phyloP scores from a whole-genome alignment of 208 protist species.

The Lotmaria passim region DNA sequence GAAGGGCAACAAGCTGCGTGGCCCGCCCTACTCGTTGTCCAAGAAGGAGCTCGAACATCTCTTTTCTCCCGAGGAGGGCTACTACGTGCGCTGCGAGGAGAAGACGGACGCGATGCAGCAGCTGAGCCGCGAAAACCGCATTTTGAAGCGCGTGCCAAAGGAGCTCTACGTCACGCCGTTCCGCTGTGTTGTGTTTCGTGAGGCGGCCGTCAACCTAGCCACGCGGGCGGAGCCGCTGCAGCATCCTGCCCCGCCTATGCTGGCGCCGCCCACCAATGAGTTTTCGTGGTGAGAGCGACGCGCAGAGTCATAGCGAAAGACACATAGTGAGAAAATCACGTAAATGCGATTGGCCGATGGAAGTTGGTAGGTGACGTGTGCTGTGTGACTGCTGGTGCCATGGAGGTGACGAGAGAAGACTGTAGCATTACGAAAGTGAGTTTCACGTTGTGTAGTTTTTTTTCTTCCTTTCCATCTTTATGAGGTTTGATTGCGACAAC shows the following conservation, averaged over 20 bases:
- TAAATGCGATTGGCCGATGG: no score
- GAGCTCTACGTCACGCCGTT: conserved; percentile 89
- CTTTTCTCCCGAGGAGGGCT: conserved; percentile 73
- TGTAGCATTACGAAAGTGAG: no score
- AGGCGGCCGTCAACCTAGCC: conserved; percentile 54
- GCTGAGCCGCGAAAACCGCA: conserved; percentile 79
- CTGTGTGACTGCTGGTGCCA: no score
- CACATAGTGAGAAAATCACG: no score
- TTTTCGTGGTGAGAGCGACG: conserved; percentile 9
- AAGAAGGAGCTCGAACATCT: conserved; percentile 71
- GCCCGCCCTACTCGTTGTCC: conserved; percentile 81
- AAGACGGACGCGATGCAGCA: conserved; percentile 80
- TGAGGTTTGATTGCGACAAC: no score
- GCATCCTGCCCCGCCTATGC: conserved; percentile 25
- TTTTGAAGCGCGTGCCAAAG: conserved; percentile 80
- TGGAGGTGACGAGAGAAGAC: no score
- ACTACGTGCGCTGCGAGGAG: conserved; percentile 88
- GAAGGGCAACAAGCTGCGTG: conserved; percentile 74
- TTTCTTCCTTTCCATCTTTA: no score
- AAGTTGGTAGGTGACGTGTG: no score
- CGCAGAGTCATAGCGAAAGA: not conserved
- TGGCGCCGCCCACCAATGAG: conserved; percentile 9
- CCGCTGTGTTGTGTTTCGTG: conserved; percentile 83
- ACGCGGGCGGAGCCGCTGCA: conserved; percentile 33
- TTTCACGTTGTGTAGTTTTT: no score